phyloP scores from a whole-genome alignment of 345 rosid species.

The Hibiscus trionum region DNA sequence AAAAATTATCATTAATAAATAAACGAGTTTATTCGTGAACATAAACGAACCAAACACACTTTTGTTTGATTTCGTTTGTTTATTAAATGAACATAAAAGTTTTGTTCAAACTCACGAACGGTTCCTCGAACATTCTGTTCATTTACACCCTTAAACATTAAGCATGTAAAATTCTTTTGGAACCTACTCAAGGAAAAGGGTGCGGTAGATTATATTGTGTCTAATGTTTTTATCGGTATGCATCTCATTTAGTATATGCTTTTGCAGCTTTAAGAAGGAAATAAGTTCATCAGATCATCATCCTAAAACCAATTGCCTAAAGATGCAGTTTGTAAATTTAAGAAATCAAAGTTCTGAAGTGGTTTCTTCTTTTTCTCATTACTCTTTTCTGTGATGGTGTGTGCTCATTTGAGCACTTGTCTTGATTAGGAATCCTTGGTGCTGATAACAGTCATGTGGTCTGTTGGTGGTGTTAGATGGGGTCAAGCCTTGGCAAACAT shows the following conservation, averaged over 20 bases:
- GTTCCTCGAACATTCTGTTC: too few relatives aligned
- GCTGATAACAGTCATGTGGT: not conserved
- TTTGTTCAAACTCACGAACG: too few relatives aligned
- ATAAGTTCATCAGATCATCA: not conserved
- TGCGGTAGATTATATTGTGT: not conserved
- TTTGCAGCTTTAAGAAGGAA: not conserved
- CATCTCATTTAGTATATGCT: not conserved
- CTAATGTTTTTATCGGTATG: not conserved
- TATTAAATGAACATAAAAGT: too few relatives aligned
- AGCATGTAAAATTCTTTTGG: too few relatives aligned
- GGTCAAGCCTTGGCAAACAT: not conserved
- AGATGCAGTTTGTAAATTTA: not conserved
- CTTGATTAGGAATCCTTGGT: not conserved
- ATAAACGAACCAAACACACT: too few relatives aligned
- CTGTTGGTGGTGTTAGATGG: not conserved
- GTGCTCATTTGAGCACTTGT: not conserved
- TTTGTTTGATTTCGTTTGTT: too few relatives aligned
- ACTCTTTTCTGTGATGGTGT: not conserved
- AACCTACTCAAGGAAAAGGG: too few relatives aligned
- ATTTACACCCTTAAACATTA: too few relatives aligned
- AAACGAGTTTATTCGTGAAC: too few relatives aligned
- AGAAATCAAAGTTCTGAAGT: not conserved
- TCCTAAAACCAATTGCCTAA: not conserved
- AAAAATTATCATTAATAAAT: too few relatives aligned
- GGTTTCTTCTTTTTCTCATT: not conserved